A percentile compares a stretch with the other conserved stretches of the same genome.
Conservation (phyloP, 495 filamentous ascomycete species). For the Lepidopterella palustris region DNA sequence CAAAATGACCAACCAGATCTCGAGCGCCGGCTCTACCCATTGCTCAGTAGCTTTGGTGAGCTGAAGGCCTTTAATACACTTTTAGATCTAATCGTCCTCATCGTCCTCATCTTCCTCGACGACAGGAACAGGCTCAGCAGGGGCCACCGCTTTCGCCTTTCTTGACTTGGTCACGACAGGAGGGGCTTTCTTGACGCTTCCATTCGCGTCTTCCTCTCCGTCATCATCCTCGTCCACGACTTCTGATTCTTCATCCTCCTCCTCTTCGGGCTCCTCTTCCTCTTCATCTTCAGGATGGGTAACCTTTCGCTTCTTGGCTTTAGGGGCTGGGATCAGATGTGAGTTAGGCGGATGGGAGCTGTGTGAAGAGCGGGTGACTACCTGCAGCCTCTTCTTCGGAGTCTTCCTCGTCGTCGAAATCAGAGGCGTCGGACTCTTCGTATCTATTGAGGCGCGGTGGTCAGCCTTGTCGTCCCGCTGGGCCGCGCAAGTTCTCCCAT, state of each 20-base stretch:
- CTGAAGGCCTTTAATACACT: not conserved
- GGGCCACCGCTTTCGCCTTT: conserved; percentile 19
- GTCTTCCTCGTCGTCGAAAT: conserved; percentile 27
- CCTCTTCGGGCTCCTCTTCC: conserved; percentile 17
- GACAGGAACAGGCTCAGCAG: conserved; percentile 28
- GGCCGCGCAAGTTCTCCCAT: not conserved
- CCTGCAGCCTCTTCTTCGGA: conserved; percentile 22
- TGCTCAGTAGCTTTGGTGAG: too few relatives aligned
- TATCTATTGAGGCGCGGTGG: conserved; percentile 18
- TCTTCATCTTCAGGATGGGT: conserved; percentile 20
- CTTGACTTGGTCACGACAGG: conserved; percentile 24
- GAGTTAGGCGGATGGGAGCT: not conserved
- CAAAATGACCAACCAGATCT: too few relatives aligned
- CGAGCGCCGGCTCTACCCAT: too few relatives aligned
- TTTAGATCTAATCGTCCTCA: conserved; percentile 8
- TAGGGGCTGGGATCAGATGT: not conserved
- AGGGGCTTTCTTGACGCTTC: conserved; percentile 25
- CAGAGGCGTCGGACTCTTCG: conserved; percentile 31
- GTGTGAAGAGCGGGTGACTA: not conserved
- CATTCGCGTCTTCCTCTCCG: conserved; percentile 18
- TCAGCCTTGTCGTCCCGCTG: conserved; percentile 16
- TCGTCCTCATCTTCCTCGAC: conserved; percentile 32
- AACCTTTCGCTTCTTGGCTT: conserved; percentile 25
- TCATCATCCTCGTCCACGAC: conserved; percentile 19
- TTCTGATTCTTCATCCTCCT: conserved; percentile 23